Evolutionary conservation across 106 monocot species (phyloP), one percentile per base, ranked within the genome.

Genomic region (Dendrobium catenatum): DNA sequence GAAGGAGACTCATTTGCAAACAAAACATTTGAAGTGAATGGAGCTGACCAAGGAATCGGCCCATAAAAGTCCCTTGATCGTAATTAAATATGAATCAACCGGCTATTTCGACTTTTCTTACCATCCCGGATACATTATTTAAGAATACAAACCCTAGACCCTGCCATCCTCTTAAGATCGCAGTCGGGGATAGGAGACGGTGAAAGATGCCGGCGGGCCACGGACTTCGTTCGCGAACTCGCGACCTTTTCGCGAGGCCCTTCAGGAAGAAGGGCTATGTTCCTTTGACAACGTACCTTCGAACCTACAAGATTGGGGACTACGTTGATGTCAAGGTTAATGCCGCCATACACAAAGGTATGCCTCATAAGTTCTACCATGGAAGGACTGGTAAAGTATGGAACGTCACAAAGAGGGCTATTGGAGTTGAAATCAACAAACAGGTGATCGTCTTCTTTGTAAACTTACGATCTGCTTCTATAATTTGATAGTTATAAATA

Each of bases 201-300:
- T 76, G 55, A 56, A 84, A 80, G 77, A 92, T 92, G 92, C 89
- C 89, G 81, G 90, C 87, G 72, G 90, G 90, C 3, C 88, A 91
- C 41, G 85, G 87, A 4, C 42, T 93, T 54, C 88, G 93, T 16
- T 88, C 90, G 22, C 86, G 93, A 15, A 93, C 93, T 9, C 84
- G 93, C 24, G 93, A 93, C 68, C 79, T 85, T 33, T 93, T 93
- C 79, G 67, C 93, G 17, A 80, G 93, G 20, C 85, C 90, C 1
- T 93, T 93, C 83, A 85, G 93, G 85, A 93, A 93, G 93, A 90
- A 93, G 88, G 93, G 93, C 16, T 93, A 87, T 86, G 87, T 93
- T 77, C 84, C 86, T n/a, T 78, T 93, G 70, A 88, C 90, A 22
- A 93, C 90, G n/a, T 91, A 91, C 84, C 86, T 91, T 6, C 37